phyloP scores from a whole-genome alignment of 768 basidiomycete species.

The Lentinula edodes region DNA sequence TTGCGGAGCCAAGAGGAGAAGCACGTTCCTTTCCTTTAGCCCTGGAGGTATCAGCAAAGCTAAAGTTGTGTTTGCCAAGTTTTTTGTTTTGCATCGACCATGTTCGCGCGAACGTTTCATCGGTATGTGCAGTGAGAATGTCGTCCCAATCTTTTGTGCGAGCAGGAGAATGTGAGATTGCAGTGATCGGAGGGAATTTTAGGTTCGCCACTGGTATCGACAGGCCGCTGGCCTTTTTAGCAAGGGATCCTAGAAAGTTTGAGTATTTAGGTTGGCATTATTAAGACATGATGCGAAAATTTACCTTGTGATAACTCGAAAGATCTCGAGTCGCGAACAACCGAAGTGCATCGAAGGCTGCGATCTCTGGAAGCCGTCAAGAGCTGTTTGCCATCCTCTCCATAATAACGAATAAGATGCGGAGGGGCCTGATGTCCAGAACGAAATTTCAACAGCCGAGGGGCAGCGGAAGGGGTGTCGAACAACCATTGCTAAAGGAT shows the following conservation, averaged over 20 bases:
- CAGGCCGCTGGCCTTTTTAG: slow-evolving; percentile 72
- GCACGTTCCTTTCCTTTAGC: slow-evolving; percentile 40
- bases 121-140: slow-evolving; percentile 83
- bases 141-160: slow-evolving; percentile 98
- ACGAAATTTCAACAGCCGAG: slow-evolving; percentile 85
- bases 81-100: slow-evolving; percentile 25
- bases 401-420: slow-evolving; percentile 90
- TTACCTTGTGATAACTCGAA: slow-evolving; percentile 92
- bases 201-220: slow-evolving; percentile 77
- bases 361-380: slow-evolving; percentile 87
- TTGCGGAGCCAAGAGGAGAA: slow-evolving; percentile 53
- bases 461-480: slow-evolving; percentile 83
- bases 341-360: slow-evolving; percentile 82
- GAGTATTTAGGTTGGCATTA: neutral
- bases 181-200: slow-evolving; percentile 77
- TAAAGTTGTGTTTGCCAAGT: slow-evolving; percentile 31
- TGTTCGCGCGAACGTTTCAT: slow-evolving; percentile 77
- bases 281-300: slow-evolving; percentile 2
- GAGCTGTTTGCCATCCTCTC: slow-evolving; percentile 94
- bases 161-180: slow-evolving; percentile 72
- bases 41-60: slow-evolving; percentile 45
- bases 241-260: slow-evolving; percentile 60
- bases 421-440: slow-evolving; percentile 91
- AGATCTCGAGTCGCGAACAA: slow-evolving; percentile 92
- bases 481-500: slow-evolving; percentile 89